Evolutionary conservation across 768 basidiomycete species (phyloP), one percentile per base, ranked within the genome.

Genomic region (Trichaptum fuscoviolaceum): DNA sequence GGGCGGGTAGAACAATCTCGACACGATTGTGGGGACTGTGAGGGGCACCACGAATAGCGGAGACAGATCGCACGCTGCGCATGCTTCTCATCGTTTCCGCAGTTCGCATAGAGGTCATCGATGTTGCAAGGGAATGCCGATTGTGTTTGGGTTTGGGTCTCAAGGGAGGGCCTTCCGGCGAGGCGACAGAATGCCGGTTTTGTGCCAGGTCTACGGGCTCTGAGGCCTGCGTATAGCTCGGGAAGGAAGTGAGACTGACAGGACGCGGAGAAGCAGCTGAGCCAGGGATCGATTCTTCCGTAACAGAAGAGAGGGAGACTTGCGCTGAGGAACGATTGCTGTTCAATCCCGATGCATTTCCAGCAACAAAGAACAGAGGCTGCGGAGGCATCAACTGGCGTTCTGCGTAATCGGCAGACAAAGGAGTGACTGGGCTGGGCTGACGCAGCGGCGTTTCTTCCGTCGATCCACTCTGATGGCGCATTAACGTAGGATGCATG

Each of bases 1-100:
- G 91, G 0, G 84, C 75, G 0, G 91, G 91, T 3, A 91, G 78
- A 18, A 93, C 76, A 64, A 92, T 86, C 70, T 91, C 85, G 64
- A 92, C 76, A 65, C 82, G 82, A 72, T 81, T 88, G 66, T 84
- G 82, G 0, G 82, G 84, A 6, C 80, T 79, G 72, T 92, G 90
- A 24, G 90, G 89, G 1, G 82, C 75, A 35, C 88, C 88, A 20
- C 84, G 81, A 26, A 86, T 71, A 26, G 77, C 79, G 67, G 76
- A 77, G 42, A 18, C 15, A 23, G 59, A 61, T 15, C 59, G 59
- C 17, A 61, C 59, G 59, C 59, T 61, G 25, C 59, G 59, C 25
- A 61, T 25, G 30, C 25, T 61, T 12, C 30, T 12, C 59, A 17
- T 34, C 25, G 59, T 61, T 17, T 61, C 24, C 30, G 59, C 24